Evolutionary conservation across 1,139 yeast genomes (phyloP).

Genomic region (Nakaseomyces nivariensis): DNA sequence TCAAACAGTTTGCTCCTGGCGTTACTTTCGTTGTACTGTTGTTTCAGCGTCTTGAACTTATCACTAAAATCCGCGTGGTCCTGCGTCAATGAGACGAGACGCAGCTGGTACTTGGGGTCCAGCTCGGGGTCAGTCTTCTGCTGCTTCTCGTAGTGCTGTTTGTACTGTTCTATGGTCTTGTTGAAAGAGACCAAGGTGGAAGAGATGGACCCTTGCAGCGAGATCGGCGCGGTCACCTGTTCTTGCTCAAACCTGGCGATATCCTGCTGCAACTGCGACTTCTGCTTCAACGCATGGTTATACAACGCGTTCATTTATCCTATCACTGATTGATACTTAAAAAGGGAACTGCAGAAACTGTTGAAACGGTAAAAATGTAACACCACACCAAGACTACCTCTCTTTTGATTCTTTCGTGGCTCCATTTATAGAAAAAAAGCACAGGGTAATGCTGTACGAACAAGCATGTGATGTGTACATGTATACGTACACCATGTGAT

Average conservation of each 20-base stretch:
- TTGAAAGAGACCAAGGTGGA: slow-evolving; percentile 69
- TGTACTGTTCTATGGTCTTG: slow-evolving; percentile 69
- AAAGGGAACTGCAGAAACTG: too few species aligned
- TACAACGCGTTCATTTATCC: slow-evolving; percentile 58
- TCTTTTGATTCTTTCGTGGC: too few species aligned
- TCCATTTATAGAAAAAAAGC: too few species aligned
- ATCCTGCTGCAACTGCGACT: slow-evolving; percentile 62
- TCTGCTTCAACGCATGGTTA: slow-evolving; percentile 83
- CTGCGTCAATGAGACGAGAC: slow-evolving; percentile 50
- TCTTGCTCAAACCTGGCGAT: slow-evolving; percentile 56
- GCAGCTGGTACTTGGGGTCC: slow-evolving; percentile 51
- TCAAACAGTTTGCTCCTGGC: slow-evolving; percentile 23
- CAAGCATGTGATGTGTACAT: too few species aligned
- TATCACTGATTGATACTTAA: too few species aligned
- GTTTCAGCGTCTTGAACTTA: slow-evolving; percentile 55
- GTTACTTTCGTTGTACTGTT: slow-evolving; percentile 48
- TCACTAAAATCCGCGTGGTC: slow-evolving; percentile 49
- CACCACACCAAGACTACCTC: too few species aligned
- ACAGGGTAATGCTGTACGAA: too few species aligned
- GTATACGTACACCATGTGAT: too few species aligned
- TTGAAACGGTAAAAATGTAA: too few species aligned
- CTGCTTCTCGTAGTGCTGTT: slow-evolving; percentile 48
- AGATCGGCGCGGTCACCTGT: slow-evolving; percentile 58
- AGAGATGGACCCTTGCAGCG: slow-evolving; percentile 71
- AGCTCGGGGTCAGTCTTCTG: slow-evolving; percentile 36